These are phyloP conservation scores for Podospora anserina DNA, from an alignment of 495 filamentous ascomycete species.

Conservation along the genomic window DNA sequence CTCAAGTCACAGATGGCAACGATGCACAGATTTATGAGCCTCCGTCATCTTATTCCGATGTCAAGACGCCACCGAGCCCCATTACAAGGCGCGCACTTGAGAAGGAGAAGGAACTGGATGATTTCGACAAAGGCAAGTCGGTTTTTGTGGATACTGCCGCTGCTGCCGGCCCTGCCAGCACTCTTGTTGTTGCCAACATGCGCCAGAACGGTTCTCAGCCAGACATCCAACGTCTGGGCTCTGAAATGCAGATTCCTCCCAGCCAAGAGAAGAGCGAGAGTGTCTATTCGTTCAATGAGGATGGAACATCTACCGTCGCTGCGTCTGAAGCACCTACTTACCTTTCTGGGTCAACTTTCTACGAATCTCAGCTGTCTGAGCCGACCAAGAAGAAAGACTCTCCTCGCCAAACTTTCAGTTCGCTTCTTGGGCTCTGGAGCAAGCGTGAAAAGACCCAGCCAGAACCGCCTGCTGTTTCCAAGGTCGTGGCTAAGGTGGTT, in stretches of 20 bases:
- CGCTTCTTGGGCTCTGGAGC: slow-evolving; percentile 13
- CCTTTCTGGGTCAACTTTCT: slow-evolving; percentile 28
- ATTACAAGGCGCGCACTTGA: slow-evolving; percentile 6
- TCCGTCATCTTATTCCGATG: slow-evolving; percentile 6
- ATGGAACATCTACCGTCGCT: slow-evolving; percentile 31
- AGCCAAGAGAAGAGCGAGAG: slow-evolving; percentile 24
- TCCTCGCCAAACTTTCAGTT: slow-evolving; percentile 13
- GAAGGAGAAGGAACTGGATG: slow-evolving; percentile 11
- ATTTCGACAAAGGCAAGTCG: slow-evolving; percentile 11
- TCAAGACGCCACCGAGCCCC: slow-evolving; percentile 14
- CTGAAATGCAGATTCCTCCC: slow-evolving; percentile 14
- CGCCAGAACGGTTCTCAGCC: slow-evolving; percentile 18
- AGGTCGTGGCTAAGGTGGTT: not conserved
- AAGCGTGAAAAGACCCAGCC: not conserved
- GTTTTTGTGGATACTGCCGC: not conserved
- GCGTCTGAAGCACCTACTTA: slow-evolving; percentile 33
- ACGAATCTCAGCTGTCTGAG: slow-evolving; percentile 31
- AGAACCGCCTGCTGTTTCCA: not conserved
- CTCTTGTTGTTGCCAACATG: slow-evolving; percentile 29
- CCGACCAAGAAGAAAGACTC: slow-evolving; percentile 20
- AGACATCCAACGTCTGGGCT: slow-evolving; percentile 11
- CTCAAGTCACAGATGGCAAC: not conserved
- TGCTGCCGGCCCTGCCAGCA: slow-evolving; percentile 19
- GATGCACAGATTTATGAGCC: not conserved
- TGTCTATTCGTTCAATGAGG: slow-evolving; percentile 28